These are phyloP conservation scores for Suhomyces pyralidae DNA, from an alignment of 805 yeast genomes.

Conservation along the genomic window DNA sequence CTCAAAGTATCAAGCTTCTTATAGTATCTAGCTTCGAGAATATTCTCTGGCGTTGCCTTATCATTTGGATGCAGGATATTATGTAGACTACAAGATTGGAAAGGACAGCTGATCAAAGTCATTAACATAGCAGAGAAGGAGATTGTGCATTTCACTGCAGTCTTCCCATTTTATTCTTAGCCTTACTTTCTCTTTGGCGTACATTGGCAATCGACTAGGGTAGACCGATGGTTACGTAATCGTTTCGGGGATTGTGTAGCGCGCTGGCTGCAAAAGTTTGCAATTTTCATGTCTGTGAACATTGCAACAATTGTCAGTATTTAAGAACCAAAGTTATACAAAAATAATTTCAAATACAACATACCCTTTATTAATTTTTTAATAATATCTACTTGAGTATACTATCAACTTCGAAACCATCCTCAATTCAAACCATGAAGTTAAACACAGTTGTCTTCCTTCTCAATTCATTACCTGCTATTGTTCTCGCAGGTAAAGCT, in stretches of 20 bases:
- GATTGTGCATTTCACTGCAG: background rate
- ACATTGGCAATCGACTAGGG: background rate
- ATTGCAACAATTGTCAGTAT: background rate
- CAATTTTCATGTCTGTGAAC: background rate
- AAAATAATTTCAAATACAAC: background rate
- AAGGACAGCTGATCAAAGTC: background rate
- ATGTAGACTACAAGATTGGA: background rate
- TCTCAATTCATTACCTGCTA: background rate
- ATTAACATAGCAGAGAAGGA: background rate
- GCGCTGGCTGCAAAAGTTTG: background rate
- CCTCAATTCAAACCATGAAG: background rate
- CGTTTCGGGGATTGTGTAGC: background rate
- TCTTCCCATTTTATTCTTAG: background rate
- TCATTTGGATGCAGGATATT: background rate
- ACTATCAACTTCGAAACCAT: background rate
- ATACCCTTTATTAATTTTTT: background rate
- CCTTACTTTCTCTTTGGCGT: background rate
- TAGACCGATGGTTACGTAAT: background rate
- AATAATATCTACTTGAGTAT: background rate
- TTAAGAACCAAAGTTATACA: background rate
- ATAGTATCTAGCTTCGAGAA: background rate
- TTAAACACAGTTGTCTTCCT: background rate
- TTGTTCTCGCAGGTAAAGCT: constrained; percentile 33
- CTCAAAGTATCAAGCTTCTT: background rate
- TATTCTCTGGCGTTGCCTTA: background rate